phyloP scores from a whole-genome alignment of 441 rosid genomes.

The Theobroma grandiflorum region DNA sequence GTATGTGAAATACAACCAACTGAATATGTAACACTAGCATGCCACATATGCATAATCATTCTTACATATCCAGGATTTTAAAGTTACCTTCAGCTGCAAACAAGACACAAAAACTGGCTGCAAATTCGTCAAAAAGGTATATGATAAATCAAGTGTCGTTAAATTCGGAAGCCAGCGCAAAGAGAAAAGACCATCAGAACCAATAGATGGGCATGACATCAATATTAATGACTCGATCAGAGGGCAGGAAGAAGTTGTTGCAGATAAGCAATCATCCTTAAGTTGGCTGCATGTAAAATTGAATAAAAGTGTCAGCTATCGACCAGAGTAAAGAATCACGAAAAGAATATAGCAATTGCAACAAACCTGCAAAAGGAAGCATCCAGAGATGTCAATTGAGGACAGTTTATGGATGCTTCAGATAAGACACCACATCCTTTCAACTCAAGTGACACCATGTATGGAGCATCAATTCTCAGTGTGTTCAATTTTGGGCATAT shows the following conservation, averaged over 20 bases:
- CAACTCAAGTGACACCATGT: conserved; percentile 88
- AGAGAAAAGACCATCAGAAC: conserved; percentile 81
- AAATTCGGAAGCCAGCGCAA: conserved; percentile 66
- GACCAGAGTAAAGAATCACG: conserved; percentile 18
- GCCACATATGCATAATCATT: not conserved
- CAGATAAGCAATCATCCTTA: conserved; percentile 85
- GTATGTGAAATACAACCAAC: not conserved
- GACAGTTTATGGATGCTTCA: conserved; percentile 84
- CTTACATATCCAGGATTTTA: not conserved
- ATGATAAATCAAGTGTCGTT: conserved; percentile 83
- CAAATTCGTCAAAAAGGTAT: conserved; percentile 85
- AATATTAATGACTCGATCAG: conserved; percentile 84
- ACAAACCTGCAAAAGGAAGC: conserved; percentile 96
- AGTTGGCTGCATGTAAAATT: conserved; percentile 68
- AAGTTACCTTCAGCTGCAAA: conserved; percentile 70
- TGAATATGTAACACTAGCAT: not conserved
- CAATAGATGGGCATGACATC: conserved; percentile 93
- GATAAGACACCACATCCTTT: conserved; percentile 95
- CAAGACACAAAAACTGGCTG: conserved; percentile 91
- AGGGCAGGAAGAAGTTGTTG: conserved; percentile 83
- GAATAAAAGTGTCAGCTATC: conserved; percentile 24
- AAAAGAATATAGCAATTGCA: conserved; percentile 21
- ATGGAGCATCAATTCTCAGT: conserved; percentile 80
- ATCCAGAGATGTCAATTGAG: conserved; percentile 86
- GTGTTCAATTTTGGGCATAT: conserved; percentile 89